A percentile compares a stretch with the other conserved stretches of the same genome.
phyloP scores from a whole-genome alignment of 768 basidiomycete genomes.

The Tricholoma sp. region DNA sequence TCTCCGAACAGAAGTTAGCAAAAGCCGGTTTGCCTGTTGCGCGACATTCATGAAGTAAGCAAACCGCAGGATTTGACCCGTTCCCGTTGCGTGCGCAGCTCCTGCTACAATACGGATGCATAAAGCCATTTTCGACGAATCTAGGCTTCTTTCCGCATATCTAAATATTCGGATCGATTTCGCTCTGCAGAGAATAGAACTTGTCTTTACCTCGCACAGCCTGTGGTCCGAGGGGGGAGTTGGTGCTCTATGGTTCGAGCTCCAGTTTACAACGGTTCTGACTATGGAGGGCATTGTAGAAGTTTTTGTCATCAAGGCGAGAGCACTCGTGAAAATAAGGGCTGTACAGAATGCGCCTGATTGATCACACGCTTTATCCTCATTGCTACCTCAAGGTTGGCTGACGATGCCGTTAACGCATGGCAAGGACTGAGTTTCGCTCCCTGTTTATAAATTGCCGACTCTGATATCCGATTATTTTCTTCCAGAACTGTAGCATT shows the following conservation, averaged over 20 bases:
- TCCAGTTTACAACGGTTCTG: conserved; percentile 38
- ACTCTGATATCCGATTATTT: conserved; percentile 1
- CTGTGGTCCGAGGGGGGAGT: conserved; percentile 25
- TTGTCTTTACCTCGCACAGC: conserved; percentile 38
- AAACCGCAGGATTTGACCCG: conserved; percentile 34
- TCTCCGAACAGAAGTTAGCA: conserved; percentile 53
- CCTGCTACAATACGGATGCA: conserved; percentile 54
- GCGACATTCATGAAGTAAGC: conserved; percentile 48
- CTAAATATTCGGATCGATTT: conserved; percentile 22
- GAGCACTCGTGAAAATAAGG: conserved; percentile 18
- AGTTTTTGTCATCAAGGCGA: conserved; percentile 10
- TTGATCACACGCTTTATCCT: conserved; percentile 25
- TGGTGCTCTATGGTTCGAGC: conserved; percentile 24
- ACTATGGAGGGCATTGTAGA: conserved; percentile 37
- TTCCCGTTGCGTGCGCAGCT: conserved; percentile 51
- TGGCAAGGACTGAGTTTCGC: conserved; percentile 14
- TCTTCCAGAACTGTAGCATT: conserved; percentile 1
- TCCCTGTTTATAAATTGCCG: conserved; percentile 25
- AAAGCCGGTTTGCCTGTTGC: conserved; percentile 47
- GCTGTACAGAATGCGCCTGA: conserved; percentile 25
- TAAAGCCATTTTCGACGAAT: conserved; percentile 48
- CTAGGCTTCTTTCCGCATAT: conserved; percentile 47
- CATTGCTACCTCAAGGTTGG: conserved; percentile 23
- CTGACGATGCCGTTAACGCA: conserved; percentile 16
- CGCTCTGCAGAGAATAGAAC: neutral